phyloP scores from a whole-genome alignment of 2,329 filamentous ascomycete genomes.

The Davidsoniella neocaledoniae region DNA sequence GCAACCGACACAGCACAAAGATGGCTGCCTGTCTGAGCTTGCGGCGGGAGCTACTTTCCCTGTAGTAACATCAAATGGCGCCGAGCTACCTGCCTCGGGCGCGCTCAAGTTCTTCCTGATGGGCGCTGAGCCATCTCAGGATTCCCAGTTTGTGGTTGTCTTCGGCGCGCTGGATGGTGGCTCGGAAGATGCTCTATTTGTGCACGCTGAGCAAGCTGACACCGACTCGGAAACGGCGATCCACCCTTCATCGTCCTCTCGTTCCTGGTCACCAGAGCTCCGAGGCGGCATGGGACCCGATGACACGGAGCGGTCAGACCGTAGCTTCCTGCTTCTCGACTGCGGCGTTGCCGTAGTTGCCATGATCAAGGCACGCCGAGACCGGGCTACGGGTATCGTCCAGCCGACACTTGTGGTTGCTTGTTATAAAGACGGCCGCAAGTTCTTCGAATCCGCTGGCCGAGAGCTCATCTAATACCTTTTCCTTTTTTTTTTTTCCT shows the following conservation, averaged over 20 bases:
- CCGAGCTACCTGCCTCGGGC: constrained; percentile 4
- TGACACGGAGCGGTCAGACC: constrained; percentile 3
- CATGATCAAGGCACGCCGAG: constrained; percentile 11
- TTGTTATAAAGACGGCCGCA: constrained; percentile 11
- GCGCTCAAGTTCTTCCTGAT: constrained; percentile 12
- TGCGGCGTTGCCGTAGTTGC: constrained; percentile 10
- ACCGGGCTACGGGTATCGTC: constrained; percentile 3
- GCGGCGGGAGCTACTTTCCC: constrained; percentile 1
- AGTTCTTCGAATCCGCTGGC: constrained; percentile 8
- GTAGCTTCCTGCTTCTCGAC: constrained; percentile 9
- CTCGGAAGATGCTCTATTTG: constrained; percentile 1
- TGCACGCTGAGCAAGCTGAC: constrained; percentile 9
- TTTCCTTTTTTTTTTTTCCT: neutral
- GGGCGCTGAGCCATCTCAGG: constrained; percentile 7
- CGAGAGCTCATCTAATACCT: neutral
- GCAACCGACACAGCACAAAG: constrained; percentile 3
- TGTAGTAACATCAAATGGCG: constrained; percentile 3
- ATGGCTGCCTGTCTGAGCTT: constrained; percentile 10
- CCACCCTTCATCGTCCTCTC: constrained; percentile 2
- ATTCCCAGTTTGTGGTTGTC: constrained; percentile 11
- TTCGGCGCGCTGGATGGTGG: constrained; percentile 5
- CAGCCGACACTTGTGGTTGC: constrained; percentile 8
- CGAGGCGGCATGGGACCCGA: neutral
- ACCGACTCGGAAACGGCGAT: constrained; percentile 2
- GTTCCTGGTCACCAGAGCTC: constrained; percentile 9